Evolutionary conservation across 2,329 filamentous ascomycete species (phyloP), one percentile per base, ranked within the genome.

Genomic region (Exserohilum turcica): DNA sequence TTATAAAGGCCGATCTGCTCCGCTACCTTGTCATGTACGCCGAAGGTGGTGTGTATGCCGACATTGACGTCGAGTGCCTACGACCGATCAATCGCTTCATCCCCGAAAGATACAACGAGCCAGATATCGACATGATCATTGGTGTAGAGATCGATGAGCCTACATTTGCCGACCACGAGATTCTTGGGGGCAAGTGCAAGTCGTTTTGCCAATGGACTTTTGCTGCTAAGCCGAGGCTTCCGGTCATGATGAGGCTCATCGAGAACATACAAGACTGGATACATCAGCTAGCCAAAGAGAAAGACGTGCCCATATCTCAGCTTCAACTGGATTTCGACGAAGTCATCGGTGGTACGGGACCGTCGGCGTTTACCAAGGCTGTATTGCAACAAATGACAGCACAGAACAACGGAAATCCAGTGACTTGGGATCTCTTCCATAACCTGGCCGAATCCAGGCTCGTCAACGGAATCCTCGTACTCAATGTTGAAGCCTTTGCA

Each of bases 171-270:
- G 74, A 84, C 43, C 87, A 90, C 66, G 80, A 84, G 1, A 85
- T 90, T 28, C 77, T 90, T 0, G 87, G 87, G 12, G 80, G 80
- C 43, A 90, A 90, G 73, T 89, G 84, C 32, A 78, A 80, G 60
- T 90, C 86, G 0, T 90, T 90, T 68, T 90, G 87, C 69, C 87
- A 90, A 66, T 90, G 87, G 87, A 90, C 87, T 0, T 88, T 90
- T 64, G 86, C 88, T 77, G 83, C 83, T 62, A 88, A 89, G 66
- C 86, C 87, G 0, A 77, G 79, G 15, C 80, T 86, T 21, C 85
- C 86, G 1, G 85, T 90, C 50, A 89, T 90, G 85, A 77, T 89
- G 70, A 76, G 77, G 28, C 78, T 90, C 3, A 82, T 90, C 40
- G 85, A 89, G 67, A 84, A 86, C 63, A 89, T 90, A 67, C 82